Percentiles rank a stretch among this genome's conserved stretches.
Conservation (phyloP, 2,329 filamentous ascomycete genomes). For the Fusarium virguliforme region DNA sequence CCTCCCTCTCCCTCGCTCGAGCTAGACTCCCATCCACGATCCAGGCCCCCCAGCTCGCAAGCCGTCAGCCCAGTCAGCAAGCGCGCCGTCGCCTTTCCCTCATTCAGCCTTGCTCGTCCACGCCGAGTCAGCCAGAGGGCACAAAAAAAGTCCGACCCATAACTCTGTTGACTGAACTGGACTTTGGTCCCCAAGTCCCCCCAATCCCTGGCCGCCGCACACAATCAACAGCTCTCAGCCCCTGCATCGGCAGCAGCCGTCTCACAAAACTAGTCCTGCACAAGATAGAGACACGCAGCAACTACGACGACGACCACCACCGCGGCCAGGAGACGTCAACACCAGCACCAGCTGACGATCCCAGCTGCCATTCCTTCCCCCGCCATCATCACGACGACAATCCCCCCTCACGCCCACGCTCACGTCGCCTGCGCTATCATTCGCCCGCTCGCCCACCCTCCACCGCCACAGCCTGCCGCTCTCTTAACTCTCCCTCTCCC, state of each 20-base stretch:
- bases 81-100: conserved; percentile 33
- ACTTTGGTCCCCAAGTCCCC: conserved; percentile 30
- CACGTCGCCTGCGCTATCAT: conserved; percentile 27
- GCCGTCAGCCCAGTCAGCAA: conserved; percentile 40
- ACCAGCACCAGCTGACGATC: conserved; percentile 34
- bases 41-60: conserved; percentile 40
- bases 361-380: conserved; percentile 22
- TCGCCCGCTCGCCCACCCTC: conserved; percentile 24
- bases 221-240: conserved; percentile 41
- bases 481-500: conserved; percentile 30
- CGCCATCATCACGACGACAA: conserved; percentile 37
- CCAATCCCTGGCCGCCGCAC: conserved; percentile 36
- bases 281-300: conserved; percentile 50
- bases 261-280: conserved; percentile 45
- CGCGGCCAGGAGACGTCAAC: conserved; percentile 23
- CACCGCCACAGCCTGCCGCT: conserved; percentile 29
- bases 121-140: conserved; percentile 42
- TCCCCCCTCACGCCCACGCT: conserved; percentile 28
- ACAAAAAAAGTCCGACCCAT: conserved; percentile 36
- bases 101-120: conserved; percentile 44
- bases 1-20: conserved; percentile 32
- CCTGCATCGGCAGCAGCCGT: conserved; percentile 48
- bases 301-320: conserved; percentile 30
- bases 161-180: conserved; percentile 10
- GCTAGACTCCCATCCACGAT: conserved; percentile 39